Conservation (phyloP, 208 protist species). For the Trypanosoma platydactyli region DNA sequence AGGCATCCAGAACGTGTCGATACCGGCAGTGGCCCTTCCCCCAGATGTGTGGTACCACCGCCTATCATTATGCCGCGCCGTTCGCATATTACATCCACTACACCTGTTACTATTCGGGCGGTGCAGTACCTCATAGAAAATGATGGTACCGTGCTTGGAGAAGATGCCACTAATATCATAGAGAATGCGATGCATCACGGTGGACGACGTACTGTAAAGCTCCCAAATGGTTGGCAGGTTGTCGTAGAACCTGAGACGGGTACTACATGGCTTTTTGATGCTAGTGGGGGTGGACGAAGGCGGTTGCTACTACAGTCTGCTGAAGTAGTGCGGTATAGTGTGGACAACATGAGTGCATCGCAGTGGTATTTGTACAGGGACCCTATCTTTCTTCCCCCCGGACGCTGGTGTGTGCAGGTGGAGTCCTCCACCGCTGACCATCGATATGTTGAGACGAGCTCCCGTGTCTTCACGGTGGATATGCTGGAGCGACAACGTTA, state of each 20-base stretch:
- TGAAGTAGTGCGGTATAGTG: conserved; percentile 36
- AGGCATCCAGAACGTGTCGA: background rate
- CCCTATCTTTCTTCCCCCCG: conserved; percentile 65
- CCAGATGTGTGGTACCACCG: conserved; percentile 21
- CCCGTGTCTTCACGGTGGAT: conserved; percentile 75
- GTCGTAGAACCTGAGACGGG: conserved; percentile 27
- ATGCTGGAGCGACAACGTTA: conserved; percentile 23
- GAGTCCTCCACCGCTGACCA: conserved; percentile 39
- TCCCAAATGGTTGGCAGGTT: conserved; percentile 23
- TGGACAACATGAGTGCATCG: conserved; percentile 49
- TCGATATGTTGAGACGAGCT: conserved; percentile 32
- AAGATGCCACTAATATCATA: conserved; percentile 25
- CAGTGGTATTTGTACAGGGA: conserved; percentile 53
- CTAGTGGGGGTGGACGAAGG: background rate
- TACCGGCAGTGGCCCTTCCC: background rate
- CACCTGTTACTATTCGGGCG: conserved; percentile 48
- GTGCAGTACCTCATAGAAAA: conserved; percentile 35
- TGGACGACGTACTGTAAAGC: conserved; percentile 1
- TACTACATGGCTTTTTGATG: conserved; percentile 21
- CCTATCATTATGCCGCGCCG: conserved; percentile 53
- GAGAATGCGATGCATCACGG: conserved; percentile 34
- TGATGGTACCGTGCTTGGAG: conserved; percentile 21
- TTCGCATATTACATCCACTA: conserved; percentile 52
- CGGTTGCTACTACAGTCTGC: conserved; percentile 1
- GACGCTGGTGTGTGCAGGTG: conserved; percentile 80